Percentiles rank a stretch among this genome's conserved stretches.
Conservation (phyloP, 495 filamentous ascomycete genomes). For the Sporormia fimetaria region DNA sequence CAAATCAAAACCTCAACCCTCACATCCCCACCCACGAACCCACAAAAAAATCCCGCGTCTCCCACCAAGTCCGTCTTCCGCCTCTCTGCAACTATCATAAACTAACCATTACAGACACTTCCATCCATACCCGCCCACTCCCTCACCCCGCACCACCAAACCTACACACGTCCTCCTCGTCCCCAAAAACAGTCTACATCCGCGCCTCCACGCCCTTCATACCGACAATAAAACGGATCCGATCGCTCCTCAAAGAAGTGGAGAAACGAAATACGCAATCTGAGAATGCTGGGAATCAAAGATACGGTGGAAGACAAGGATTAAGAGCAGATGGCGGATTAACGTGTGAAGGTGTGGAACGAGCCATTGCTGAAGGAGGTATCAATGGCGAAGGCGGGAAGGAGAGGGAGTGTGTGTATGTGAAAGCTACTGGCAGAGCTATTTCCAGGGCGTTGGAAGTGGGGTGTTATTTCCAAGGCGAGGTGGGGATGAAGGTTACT, state of each 20-base stretch:
- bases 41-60: conserved; percentile 38
- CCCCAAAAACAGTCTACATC: conserved; percentile 67
- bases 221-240: conserved; percentile 67
- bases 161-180: conserved; percentile 40
- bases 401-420: conserved; percentile 43
- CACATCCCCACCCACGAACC: conserved; percentile 17
- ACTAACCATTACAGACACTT: conserved; percentile 30
- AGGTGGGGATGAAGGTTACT: conserved; percentile 28
- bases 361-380: conserved; percentile 27
- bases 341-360: conserved; percentile 8
- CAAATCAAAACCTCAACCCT: too few relatives aligned
- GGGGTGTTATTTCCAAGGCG: conserved; percentile 33
- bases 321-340: conserved; percentile 8
- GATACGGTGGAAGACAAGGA: not conserved
- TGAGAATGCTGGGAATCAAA: conserved; percentile 1
- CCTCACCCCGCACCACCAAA: conserved; percentile 53
- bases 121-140: conserved; percentile 57
- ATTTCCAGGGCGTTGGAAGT: conserved; percentile 55
- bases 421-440: conserved; percentile 71
- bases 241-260: conserved; percentile 54
- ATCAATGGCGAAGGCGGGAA: conserved; percentile 1
- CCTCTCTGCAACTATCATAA: not conserved
- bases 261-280: conserved; percentile 44
- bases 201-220: conserved; percentile 64
- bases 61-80: conserved; percentile 34